These are phyloP conservation scores for Ophiosphaerella herpotricha DNA, from an alignment of 2,329 filamentous ascomycete species.

Conservation along the genomic window DNA sequence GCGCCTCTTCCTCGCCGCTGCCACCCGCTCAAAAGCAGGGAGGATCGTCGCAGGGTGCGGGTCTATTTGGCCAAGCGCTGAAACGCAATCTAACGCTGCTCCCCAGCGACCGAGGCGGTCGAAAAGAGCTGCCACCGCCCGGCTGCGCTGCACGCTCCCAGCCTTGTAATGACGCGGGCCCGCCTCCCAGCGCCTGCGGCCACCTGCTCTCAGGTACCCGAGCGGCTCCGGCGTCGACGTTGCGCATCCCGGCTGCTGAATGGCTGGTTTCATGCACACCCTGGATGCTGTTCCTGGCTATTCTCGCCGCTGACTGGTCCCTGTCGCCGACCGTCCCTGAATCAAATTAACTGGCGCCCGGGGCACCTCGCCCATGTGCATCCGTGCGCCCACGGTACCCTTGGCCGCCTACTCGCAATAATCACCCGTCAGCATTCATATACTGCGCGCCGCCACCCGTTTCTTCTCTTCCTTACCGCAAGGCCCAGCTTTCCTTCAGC, in stretches of 20 bases:
- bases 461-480: slow-evolving; percentile 36
- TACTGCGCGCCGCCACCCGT: slow-evolving; percentile 26
- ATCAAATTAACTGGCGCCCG: slow-evolving; percentile 44
- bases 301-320: slow-evolving; percentile 31
- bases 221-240: slow-evolving; percentile 24
- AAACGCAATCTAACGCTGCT: slow-evolving; percentile 36
- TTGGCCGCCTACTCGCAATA: slow-evolving; percentile 37
- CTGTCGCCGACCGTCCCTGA: slow-evolving; percentile 30
- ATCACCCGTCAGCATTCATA: slow-evolving; percentile 35
- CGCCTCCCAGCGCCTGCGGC: slow-evolving; percentile 63
- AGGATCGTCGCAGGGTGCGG: slow-evolving; percentile 38
- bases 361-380: slow-evolving; percentile 27
- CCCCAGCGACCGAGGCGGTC: slow-evolving; percentile 15
- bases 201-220: slow-evolving; percentile 58
- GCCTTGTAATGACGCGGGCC: too few relatives aligned
- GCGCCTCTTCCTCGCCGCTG: slow-evolving; percentile 19
- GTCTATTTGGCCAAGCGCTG: slow-evolving; percentile 40
- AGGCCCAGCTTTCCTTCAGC: slow-evolving; percentile 39
- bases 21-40: slow-evolving; percentile 37
- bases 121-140: slow-evolving; percentile 7
- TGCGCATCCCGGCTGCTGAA: slow-evolving; percentile 20
- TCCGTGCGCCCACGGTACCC: slow-evolving; percentile 25
- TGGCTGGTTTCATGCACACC: slow-evolving; percentile 26
- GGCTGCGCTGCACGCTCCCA: background rate
- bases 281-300: slow-evolving; percentile 28